Base-by-base conservation (phyloP, 768 basidiomycete genomes). In the Suillus hirtellus region DNA sequence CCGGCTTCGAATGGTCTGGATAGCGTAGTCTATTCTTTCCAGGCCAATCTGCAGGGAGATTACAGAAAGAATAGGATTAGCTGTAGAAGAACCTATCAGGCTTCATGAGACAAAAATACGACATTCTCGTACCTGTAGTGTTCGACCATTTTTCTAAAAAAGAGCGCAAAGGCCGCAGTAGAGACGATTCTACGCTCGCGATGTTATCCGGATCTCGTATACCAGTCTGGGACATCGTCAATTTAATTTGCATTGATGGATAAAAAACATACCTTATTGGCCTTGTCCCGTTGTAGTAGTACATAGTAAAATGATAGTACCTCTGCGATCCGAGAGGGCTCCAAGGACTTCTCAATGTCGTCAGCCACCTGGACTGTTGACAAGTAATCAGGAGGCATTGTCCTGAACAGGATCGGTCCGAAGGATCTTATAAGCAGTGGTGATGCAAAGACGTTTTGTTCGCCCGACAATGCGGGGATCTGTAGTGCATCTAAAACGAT, bases 301-400 rank as follows among this genome's bases (percentile, higher is more conserved):
- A 89, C 79, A 66, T 89, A 92, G 69, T 88, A 89, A 59, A 92
- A 80, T 19, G 85, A 84, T 6, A 93, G 75, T 65, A 83, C 86
- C 65, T 92, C 89, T 0, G 83, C 80, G 27, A 93, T 76, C 47
- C 91, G 78, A 24, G 80, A 68, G n/a, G 86, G 77, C 68, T 92
- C 91, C 10, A 82, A 74, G 0, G 83, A 84, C 31, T 83, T 78
- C 38, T 82, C 76, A 17, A 91, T 77, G 44, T 84, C 82, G 15
- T 79, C 73, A 6, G 82, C 67, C 0, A 81, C 70, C 15, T 74
- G 72, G 31, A 68, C 53, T 11, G 71, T 64, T 4, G 69, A 60
- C 37, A 91, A 82, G 17, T 87, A 72, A 64, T 85, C 83, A 0
- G 80, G 78, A 0, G 89, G 86, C 61, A 82, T 79, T 0, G 87